Percentiles rank a stretch among this genome's conserved stretches.
Conservation (phyloP, 345 rosid species). For the Mercurialis annua region DNA sequence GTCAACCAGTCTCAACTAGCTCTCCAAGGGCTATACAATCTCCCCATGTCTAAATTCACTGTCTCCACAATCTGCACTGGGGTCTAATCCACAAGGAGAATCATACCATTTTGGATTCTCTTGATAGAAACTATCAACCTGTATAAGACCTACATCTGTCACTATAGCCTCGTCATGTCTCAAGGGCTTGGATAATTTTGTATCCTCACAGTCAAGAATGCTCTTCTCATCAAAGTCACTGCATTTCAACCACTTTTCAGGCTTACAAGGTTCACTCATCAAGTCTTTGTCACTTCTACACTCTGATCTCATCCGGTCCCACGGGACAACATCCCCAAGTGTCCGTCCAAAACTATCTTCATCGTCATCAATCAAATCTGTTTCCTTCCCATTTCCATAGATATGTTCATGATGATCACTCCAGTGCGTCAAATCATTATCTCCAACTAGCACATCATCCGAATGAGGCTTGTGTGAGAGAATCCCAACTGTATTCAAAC, state of each 20-base stretch:
- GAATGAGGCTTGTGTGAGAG: conserved; percentile 54
- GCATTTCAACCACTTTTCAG: conserved; percentile 90
- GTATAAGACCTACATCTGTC: conserved; percentile 88
- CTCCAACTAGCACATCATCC: conserved; percentile 71
- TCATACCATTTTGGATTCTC: conserved; percentile 94
- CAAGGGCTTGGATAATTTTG: conserved; percentile 80
- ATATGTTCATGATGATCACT: conserved; percentile 59
- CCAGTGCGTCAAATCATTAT: conserved; percentile 85
- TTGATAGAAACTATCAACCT: conserved; percentile 95
- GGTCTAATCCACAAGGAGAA: conserved; percentile 91
- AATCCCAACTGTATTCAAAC: conserved; percentile 52
- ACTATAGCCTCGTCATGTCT: conserved; percentile 77
- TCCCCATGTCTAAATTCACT: conserved; percentile 79
- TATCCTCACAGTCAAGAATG: conserved; percentile 86
- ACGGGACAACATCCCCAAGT: conserved; percentile 87
- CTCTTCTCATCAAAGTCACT: conserved; percentile 86
- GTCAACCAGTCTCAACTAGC: conserved; percentile 38
- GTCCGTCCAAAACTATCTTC: conserved; percentile 87
- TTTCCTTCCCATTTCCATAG: conserved; percentile 70
- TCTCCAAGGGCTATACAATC: conserved; percentile 50
- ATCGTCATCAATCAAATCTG: conserved; percentile 80
- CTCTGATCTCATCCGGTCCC: conserved; percentile 75
- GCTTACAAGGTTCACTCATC: conserved; percentile 70
- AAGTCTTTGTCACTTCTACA: conserved; percentile 72
- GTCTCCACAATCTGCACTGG: conserved; percentile 79